Evolutionary conservation across 2,329 filamentous ascomycete species (phyloP), one percentile per base, ranked within the genome.

Genomic region (Pseudogymnoascus sp.): DNA sequence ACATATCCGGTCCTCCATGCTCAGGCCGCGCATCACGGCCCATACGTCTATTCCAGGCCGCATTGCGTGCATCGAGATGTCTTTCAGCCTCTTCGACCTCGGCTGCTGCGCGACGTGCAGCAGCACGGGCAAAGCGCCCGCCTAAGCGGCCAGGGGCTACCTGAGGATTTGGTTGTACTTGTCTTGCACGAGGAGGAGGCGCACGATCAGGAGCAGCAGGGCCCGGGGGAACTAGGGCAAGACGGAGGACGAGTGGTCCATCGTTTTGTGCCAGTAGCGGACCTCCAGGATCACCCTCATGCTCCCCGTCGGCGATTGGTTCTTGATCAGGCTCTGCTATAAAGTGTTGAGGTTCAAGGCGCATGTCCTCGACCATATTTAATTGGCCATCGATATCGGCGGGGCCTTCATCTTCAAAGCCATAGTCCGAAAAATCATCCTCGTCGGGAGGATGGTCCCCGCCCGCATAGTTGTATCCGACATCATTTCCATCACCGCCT

Each of bases 401-500:
- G 45, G 45, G 39, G 43, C 54, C 60, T n/a, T 48, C 41, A 37
- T 60, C 43, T 7, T 64, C 63, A n/a, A 48, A 63, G 11, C 65
- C 65, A 25, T 57, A 65, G 2, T 62, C 62, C 13, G 36, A 41
- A 37, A 61, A 28, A 8, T 54, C 43, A 13, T 10, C 21, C 36
- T 34, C 61, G 19, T 63, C 64, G 11, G 21, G 31, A 16, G 23
- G 34, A 13, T 43, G 25, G 16, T 61, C 54, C 6, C 67, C 69
- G 34, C 69, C 71, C 31, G 60, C 68, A 62, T 62, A 71, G 3
- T 70, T 72, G 51, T 70, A 65, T 7, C 69, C 73, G 36, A 71
- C 71, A 64, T 74, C 69, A 60, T 74, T 78, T 2, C 84, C 85
- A 69, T 97, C 92, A 0, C 93, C 93, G 54, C 84, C 86, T 75